Base-by-base conservation (phyloP, 257 asterid genomes). In the Scutellaria barbata region DNA sequence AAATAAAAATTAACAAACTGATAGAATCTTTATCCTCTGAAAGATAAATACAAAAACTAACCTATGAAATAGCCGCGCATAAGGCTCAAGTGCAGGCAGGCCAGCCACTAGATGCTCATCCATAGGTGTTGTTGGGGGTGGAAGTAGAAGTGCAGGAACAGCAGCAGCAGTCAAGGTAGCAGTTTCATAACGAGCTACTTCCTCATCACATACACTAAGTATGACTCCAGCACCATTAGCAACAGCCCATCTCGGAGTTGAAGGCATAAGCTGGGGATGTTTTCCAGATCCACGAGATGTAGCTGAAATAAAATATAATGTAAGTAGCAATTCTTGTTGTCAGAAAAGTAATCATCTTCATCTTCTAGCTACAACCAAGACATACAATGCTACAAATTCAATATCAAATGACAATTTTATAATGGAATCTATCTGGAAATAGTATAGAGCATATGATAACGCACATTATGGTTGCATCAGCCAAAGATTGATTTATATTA, bases 31-130 rank as follows among this genome's bases (percentile, higher is more conserved):
- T 18, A 66, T 60, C 66, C 20, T 14, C 72, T 35, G 59, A 70
- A 39, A 78, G 64, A 43, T 43, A 71, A 75, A 68, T 30, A 9
- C 12, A 37, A 63, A 18, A 53, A 66, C 67, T 42, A 75, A 91
- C 97, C 99, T 76, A 77, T 95, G 98, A 82, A 95, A 95, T 74
- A 95, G 79, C 35, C 98, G 97, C 73, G 99, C 98, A 76, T 89
- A 92, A 69, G 99, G 99, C 86, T 95, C 99, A 65, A 95, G 99
- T 20, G 99, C 99, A 14, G 99, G 99, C 56, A 95, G 85, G 57
- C 99, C 99, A 70, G 96, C 96, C 45, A 95, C 99, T 5, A 95
- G 96, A 89, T 95, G 99, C 88, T 95, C 99, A 78, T 95, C 99
- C 97, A 88, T 92, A 43, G 98, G 90, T 22, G 98, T 92, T 37